Evolutionary conservation across 2,329 filamentous ascomycete species (phyloP), one percentile per base, ranked within the genome.

Genomic region (Ophiocordyceps robertsii): DNA sequence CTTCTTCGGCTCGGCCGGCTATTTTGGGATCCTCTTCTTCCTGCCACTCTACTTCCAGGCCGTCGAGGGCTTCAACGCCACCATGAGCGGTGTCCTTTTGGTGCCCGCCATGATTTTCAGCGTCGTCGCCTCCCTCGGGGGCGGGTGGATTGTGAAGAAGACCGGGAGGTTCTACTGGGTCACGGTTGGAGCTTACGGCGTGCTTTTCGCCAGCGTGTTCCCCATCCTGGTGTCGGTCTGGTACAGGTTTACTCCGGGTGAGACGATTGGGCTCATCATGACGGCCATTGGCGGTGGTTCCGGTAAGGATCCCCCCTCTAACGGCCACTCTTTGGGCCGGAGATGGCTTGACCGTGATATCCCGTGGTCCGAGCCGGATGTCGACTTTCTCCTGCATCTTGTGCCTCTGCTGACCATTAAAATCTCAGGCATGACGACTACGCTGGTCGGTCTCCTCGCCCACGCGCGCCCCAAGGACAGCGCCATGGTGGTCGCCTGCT

Each of bases 11-110:
- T 73, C 82, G 42, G 75, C 69, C 1, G 78, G 73, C 13, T 63
- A 69, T 46, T 62, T 67, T 53, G 71, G 74, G 0, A 62, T 71
- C 1, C 49, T 84, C 4, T 90, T 86, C 65, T 85, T 84, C 61
- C 64, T 85, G n/a, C 82, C 84, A 1, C 66, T 90, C 2, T 86
- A 82, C 60, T 85, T 84, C 61, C 85, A 90, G 60, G 83, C 80
- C 6, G 79, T 82, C 1, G 68, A 81, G 40, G 76, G 75, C 6
- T 63, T 78, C 21, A 72, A 70, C 4, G 80, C 84, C 1, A 78
- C 80, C 0, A 58, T 67, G 42, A 75, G 82, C 4, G 83, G 83
- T 1, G 46, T 82, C 1, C 65, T 78, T 30, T 69, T 90, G 16
- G 64, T 90, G 29, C 84, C 85, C 0, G 69, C 69, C 42, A 82